phyloP scores from a whole-genome alignment of 2,329 filamentous ascomycete species.

The Endothia cerciana region DNA sequence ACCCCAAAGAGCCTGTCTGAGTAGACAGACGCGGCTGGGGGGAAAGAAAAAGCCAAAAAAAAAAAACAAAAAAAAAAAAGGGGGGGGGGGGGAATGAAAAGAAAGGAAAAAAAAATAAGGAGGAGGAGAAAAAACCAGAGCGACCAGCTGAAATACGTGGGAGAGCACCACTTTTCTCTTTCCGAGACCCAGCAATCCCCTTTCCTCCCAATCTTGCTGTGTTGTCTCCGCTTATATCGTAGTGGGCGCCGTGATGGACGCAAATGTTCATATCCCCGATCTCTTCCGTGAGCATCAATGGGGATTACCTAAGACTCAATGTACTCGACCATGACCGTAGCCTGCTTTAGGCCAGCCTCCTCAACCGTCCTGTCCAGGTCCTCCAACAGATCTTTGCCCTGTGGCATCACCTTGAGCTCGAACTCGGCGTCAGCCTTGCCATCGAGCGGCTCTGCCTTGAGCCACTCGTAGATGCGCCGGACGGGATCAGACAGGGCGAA shows the following conservation, averaged over 20 bases:
- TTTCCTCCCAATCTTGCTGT: no score
- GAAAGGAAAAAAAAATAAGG: not conserved
- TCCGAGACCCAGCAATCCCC: not conserved
- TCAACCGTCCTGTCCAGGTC: slow-evolving; percentile 74
- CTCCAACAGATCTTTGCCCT: slow-evolving; percentile 80
- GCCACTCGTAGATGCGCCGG: slow-evolving; percentile 89
- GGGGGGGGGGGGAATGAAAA: not conserved
- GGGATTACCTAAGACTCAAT: slow-evolving; percentile 13
- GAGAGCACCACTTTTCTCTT: not conserved
- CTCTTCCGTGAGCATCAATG: not conserved
- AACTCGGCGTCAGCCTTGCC: slow-evolving; percentile 80
- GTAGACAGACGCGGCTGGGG: not conserved
- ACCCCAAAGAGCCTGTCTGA: not conserved
- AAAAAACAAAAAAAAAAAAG: no score
- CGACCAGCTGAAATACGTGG: not conserved
- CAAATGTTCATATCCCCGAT: no score
- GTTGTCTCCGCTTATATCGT: no score
- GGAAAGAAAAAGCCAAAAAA: not conserved
- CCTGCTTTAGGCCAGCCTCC: slow-evolving; percentile 85
- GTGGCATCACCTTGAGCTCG: slow-evolving; percentile 81
- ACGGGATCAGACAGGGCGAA: slow-evolving; percentile 80
- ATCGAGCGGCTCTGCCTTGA: slow-evolving; percentile 85
- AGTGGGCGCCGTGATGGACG: no score
- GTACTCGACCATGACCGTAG: slow-evolving; percentile 91
- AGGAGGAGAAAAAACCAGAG: no score